Evolutionary conservation across 1,139 yeast genomes (phyloP).

Genomic region (Suhomyces yuchorum): DNA sequence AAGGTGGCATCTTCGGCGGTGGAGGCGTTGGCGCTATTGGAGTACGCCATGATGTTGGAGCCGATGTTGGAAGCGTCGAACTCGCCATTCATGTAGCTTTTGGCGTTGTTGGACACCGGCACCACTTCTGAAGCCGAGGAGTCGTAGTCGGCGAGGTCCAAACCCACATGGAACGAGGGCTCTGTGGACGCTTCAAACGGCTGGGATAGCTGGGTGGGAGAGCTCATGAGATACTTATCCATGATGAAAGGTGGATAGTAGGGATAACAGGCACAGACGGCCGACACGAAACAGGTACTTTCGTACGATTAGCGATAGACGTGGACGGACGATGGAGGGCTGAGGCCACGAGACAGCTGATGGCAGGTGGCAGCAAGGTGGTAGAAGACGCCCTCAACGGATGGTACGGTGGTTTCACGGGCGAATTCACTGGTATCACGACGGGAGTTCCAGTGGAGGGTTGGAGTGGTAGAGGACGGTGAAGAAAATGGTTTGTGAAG

Average conservation of each 20-base stretch:
- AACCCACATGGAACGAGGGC: conserved; percentile 16
- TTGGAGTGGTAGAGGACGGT: conserved; percentile 2
- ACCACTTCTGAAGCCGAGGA: conserved; percentile 22
- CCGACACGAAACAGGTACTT: neutral
- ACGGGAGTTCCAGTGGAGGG: neutral
- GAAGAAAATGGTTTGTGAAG: conserved; percentile 5
- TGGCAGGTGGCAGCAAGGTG: neutral
- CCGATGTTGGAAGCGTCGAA: conserved; percentile 7
- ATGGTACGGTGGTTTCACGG: neutral
- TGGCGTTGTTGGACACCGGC: conserved; percentile 26
- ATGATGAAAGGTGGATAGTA: conserved; percentile 19
- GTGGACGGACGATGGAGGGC: neutral
- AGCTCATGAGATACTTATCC: conserved; percentile 50
- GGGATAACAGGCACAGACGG: conserved; percentile 1
- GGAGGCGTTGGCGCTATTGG: conserved; percentile 5
- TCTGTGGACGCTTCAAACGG: conserved; percentile 30
- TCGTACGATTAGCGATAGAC: neutral
- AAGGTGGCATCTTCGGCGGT: conserved; percentile 10
- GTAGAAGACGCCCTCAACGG: conserved; percentile 2
- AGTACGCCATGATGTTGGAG: conserved; percentile 5
- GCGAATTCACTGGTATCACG: neutral
- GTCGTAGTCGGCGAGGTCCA: conserved; percentile 15
- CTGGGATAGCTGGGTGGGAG: conserved; percentile 44
- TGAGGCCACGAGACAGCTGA: neutral
- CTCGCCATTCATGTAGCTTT: conserved; percentile 5